Conservation (phyloP, 768 basidiomycete genomes). For the Boletus subparvulus region DNA sequence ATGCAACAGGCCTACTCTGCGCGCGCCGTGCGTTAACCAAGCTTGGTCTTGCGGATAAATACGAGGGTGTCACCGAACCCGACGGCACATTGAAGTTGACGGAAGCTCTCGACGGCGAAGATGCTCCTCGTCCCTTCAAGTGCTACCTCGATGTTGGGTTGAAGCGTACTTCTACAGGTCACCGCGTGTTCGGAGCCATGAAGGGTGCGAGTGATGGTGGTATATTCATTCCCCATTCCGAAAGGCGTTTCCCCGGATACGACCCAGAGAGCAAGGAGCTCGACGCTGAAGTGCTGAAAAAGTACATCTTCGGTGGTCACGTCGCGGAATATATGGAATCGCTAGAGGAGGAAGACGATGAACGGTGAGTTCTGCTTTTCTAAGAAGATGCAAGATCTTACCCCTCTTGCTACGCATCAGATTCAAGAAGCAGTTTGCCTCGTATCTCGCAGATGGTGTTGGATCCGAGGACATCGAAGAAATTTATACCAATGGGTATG, state of each 20-base stretch:
- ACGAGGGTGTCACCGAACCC: constrained; percentile 90
- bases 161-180: constrained; percentile 95
- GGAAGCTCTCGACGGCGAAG: constrained; percentile 87
- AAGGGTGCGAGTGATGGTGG: constrained; percentile 99
- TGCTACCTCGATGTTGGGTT: constrained; percentile 98
- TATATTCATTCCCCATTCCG: constrained; percentile 95
- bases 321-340: constrained; percentile 99
- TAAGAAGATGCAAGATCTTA: constrained; percentile 3
- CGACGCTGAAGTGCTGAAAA: constrained; percentile 91
- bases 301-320: constrained; percentile 97
- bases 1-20: constrained; percentile 93
- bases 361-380: constrained; percentile 54
- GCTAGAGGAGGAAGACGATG: constrained; percentile 99
- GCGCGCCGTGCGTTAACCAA: constrained; percentile 95
- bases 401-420: constrained; percentile 37
- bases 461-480: constrained; percentile 98
- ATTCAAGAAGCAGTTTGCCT: constrained; percentile 97
- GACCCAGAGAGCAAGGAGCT: constrained; percentile 91
- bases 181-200: constrained; percentile 96
- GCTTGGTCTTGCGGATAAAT: constrained; percentile 96
- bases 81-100: constrained; percentile 82
- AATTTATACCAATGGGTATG: constrained; percentile 89
- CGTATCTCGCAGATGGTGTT: constrained; percentile 92
- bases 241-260: constrained; percentile 97
- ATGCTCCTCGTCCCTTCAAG: constrained; percentile 98